Conservation (phyloP, 192 early-diverging fungal species). For the Thamnidium elegans region DNA sequence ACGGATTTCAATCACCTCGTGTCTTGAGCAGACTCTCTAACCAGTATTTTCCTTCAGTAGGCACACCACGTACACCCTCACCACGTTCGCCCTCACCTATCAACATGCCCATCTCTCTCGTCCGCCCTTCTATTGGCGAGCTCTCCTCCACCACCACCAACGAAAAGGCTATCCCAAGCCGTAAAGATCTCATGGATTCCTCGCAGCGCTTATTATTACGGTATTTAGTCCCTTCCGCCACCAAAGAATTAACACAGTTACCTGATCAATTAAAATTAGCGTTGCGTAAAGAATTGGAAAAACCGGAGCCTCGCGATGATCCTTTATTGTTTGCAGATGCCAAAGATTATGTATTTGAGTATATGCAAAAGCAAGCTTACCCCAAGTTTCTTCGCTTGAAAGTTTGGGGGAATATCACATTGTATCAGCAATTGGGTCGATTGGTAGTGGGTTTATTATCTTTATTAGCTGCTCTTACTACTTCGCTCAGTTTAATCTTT, state of each 20-base stretch:
- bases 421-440: slow-evolving; percentile 44
- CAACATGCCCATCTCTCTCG: not conserved
- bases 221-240: slow-evolving; percentile 48
- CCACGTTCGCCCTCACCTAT: slow-evolving; percentile 12
- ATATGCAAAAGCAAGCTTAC: slow-evolving; percentile 51
- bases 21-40: slow-evolving; percentile 32
- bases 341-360: slow-evolving; percentile 49
- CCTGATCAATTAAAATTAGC: slow-evolving; percentile 25
- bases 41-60: slow-evolving; percentile 8
- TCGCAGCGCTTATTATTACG: slow-evolving; percentile 51
- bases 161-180: slow-evolving; percentile 2
- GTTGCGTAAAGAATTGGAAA: slow-evolving; percentile 1
- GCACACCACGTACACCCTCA: slow-evolving; percentile 2
- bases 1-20: slow-evolving; percentile 29
- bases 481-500: slow-evolving; percentile 53
- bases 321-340: slow-evolving; percentile 54
- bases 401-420: slow-evolving; percentile 55
- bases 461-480: slow-evolving; percentile 51
- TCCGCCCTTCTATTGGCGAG: slow-evolving; percentile 1
- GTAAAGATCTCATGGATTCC: slow-evolving; percentile 32
- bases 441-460: slow-evolving; percentile 45
- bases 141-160: not conserved
- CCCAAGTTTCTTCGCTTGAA: slow-evolving; percentile 54
- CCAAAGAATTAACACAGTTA: slow-evolving; percentile 45
- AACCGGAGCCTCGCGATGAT: slow-evolving; percentile 36